Conservation (phyloP, 768 basidiomycete genomes). For the Suillus americanus region DNA sequence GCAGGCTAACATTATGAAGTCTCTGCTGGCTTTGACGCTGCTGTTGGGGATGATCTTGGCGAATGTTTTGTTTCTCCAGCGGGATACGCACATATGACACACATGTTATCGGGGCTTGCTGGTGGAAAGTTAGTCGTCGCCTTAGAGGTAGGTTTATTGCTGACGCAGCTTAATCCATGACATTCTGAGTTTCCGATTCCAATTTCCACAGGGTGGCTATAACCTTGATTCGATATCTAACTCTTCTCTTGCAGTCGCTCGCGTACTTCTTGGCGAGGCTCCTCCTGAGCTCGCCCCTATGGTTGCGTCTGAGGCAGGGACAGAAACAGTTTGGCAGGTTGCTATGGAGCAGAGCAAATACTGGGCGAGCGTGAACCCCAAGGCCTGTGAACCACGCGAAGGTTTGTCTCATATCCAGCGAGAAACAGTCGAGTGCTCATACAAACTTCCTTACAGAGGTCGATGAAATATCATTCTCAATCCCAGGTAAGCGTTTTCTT, state of each 20-base stretch:
- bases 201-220: constrained; percentile 79
- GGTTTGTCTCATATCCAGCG: constrained; percentile 40
- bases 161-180: neutral
- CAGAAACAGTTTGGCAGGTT: constrained; percentile 89
- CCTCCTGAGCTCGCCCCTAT: constrained; percentile 74
- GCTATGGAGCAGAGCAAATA: constrained; percentile 85
- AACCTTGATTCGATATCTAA: constrained; percentile 85
- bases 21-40: constrained; percentile 97
- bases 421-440: neutral
- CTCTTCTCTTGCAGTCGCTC: constrained; percentile 85
- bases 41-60: constrained; percentile 88
- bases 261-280: constrained; percentile 85
- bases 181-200: neutral
- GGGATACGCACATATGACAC: constrained; percentile 98
- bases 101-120: constrained; percentile 90
- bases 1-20: constrained; percentile 48
- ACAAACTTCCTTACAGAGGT: constrained; percentile 42
- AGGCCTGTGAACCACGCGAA: constrained; percentile 78
- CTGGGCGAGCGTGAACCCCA: constrained; percentile 87
- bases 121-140: constrained; percentile 89
- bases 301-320: constrained; percentile 75
- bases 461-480: constrained; percentile 60
- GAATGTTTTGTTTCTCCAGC: constrained; percentile 88
- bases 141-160: constrained; percentile 68
- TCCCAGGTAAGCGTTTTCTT: constrained; percentile 53